These are phyloP conservation scores for Microstroma glucosiphilum DNA, from an alignment of 1,284 basidiomycete species.

Conservation along the genomic window DNA sequence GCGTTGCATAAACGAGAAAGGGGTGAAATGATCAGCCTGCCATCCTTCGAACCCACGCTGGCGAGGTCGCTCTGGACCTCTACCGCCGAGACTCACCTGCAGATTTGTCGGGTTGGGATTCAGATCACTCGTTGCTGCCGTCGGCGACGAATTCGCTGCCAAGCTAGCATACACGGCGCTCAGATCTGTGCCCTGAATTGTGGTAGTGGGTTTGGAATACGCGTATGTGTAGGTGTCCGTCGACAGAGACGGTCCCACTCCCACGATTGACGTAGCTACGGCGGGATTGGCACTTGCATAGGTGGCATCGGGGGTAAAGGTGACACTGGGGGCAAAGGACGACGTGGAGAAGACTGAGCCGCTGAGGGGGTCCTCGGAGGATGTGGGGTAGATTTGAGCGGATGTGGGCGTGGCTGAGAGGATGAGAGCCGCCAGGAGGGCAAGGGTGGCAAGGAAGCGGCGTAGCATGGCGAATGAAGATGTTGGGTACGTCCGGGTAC, in stretches of 20 bases:
- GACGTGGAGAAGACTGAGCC: slow-evolving; percentile 28
- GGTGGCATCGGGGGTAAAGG: slow-evolving; percentile 34
- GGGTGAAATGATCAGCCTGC: no score
- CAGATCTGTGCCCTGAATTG: slow-evolving; percentile 18
- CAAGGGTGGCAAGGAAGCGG: background rate
- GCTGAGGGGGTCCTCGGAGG: slow-evolving; percentile 19
- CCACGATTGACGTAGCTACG: slow-evolving; percentile 26
- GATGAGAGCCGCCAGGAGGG: background rate
- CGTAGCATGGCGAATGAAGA: background rate
- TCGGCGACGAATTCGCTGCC: slow-evolving; percentile 9
- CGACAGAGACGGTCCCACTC: slow-evolving; percentile 29
- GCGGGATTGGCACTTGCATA: slow-evolving; percentile 20
- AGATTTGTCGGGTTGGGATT: slow-evolving; percentile 11
- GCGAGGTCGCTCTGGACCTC: no score
- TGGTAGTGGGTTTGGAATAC: slow-evolving; percentile 25
- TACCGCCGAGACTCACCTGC: slow-evolving; percentile 9
- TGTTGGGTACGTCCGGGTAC: no score
- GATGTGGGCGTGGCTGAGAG: background rate
- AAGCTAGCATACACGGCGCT: slow-evolving; percentile 7
- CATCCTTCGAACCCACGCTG: no score
- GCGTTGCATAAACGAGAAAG: no score
- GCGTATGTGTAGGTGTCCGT: slow-evolving; percentile 21
- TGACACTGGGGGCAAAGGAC: slow-evolving; percentile 17
- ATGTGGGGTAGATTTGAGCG: slow-evolving; percentile 15
- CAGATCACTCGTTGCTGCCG: slow-evolving; percentile 8